phyloP scores from a whole-genome alignment of 1,284 basidiomycete genomes.

The Phlebopus sp. region DNA sequence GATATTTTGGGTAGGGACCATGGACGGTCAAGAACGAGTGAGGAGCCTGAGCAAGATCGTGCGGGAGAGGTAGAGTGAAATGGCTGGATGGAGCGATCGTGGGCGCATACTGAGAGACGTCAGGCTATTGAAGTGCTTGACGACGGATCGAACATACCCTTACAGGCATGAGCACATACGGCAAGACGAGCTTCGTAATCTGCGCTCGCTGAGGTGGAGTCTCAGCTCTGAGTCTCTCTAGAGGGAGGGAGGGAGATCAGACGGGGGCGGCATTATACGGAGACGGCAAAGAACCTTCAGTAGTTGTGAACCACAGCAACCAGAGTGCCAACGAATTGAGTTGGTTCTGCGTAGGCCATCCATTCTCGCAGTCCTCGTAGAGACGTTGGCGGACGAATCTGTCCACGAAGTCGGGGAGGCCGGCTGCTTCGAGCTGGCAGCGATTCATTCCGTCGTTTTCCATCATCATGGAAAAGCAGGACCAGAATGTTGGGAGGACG shows the following conservation, averaged over 20 bases:
- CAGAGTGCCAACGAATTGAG: slow-evolving; percentile 57
- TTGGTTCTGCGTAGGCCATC: slow-evolving; percentile 56
- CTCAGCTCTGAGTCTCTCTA: slow-evolving; percentile 50
- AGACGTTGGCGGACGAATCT: slow-evolving; percentile 44
- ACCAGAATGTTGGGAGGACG: slow-evolving; percentile 45
- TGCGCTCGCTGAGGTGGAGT: slow-evolving; percentile 37
- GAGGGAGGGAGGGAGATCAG: slow-evolving; percentile 1
- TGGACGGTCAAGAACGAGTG: slow-evolving; percentile 48
- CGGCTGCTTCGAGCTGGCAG: slow-evolving; percentile 53
- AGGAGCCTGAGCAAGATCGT: slow-evolving; percentile 18
- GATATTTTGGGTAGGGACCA: slow-evolving; percentile 58
- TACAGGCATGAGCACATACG: slow-evolving; percentile 53
- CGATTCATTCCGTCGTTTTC: slow-evolving; percentile 79
- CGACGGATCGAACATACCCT: slow-evolving; percentile 36
- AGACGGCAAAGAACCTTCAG: slow-evolving; percentile 36
- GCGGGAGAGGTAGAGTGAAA: slow-evolving; percentile 48
- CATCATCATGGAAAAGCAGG: slow-evolving; percentile 60
- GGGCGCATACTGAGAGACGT: slow-evolving; percentile 45
- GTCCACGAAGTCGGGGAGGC: slow-evolving; percentile 47
- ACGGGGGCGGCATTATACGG: not conserved
- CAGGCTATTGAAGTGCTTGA: slow-evolving; percentile 1
- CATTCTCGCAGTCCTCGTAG: slow-evolving; percentile 40
- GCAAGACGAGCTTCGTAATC: slow-evolving; percentile 51
- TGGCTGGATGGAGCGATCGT: slow-evolving; percentile 60
- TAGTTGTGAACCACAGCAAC: slow-evolving; percentile 60